phyloP scores from a whole-genome alignment of 2,329 filamentous ascomycete genomes.

The Metarhizium humberi region DNA sequence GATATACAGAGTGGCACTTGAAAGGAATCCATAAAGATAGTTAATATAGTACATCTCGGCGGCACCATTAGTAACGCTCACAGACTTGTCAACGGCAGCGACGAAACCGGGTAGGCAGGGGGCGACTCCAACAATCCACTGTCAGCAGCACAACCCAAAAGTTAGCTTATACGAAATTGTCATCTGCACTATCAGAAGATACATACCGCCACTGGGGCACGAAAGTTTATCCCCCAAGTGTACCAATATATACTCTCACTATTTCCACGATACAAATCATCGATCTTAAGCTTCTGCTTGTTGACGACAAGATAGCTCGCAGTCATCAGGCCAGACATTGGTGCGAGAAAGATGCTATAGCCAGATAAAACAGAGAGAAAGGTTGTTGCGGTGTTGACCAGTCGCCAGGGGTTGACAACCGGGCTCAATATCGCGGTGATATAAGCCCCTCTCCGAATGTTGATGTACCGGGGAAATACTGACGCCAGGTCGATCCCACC shows the following conservation, averaged over 20 bases:
- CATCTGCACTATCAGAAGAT: neutral
- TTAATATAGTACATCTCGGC: constrained; percentile 29
- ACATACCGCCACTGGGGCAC: constrained; percentile 26
- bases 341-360: constrained; percentile 28
- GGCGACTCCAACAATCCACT: constrained; percentile 30
- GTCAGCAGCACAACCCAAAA: no score
- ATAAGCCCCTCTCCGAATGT: constrained; percentile 28
- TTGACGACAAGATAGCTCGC: constrained; percentile 16
- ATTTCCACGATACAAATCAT: no score
- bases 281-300: no score
- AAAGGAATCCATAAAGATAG: constrained; percentile 28
- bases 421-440: constrained; percentile 25
- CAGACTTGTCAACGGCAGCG: constrained; percentile 24
- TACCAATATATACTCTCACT: constrained; percentile 22
- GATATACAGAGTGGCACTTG: constrained; percentile 22
- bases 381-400: constrained; percentile 26
- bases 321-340: constrained; percentile 30
- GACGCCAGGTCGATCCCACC: constrained; percentile 18
- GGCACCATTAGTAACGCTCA: constrained; percentile 24
- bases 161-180: no score
- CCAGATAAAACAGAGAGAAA: constrained; percentile 27
- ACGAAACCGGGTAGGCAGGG: constrained; percentile 34
- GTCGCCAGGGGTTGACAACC: constrained; percentile 28
- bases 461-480: constrained; percentile 26
- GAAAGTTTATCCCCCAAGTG: constrained; percentile 28